phyloP scores from a whole-genome alignment of 345 rosid species.

The Aurinia saxatilis region DNA sequence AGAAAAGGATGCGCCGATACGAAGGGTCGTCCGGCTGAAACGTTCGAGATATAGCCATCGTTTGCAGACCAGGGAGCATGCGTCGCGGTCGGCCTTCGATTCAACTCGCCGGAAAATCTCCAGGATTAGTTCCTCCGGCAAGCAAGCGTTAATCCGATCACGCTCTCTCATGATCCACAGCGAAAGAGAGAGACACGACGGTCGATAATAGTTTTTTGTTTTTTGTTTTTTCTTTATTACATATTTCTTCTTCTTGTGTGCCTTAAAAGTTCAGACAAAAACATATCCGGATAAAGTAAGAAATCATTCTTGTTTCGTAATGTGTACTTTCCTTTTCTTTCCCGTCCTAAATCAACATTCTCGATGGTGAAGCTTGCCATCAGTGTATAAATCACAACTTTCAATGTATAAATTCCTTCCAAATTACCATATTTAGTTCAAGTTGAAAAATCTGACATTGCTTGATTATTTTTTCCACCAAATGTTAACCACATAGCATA shows the following conservation, averaged over 20 bases:
- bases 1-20: conserved; percentile 69
- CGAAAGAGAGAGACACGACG: neutral
- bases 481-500: neutral
- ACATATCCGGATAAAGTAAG: too few relatives aligned
- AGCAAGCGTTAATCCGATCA: conserved; percentile 58
- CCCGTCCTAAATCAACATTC: too few relatives aligned
- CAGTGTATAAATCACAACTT: too few relatives aligned
- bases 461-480: neutral
- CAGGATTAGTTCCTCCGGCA: conserved; percentile 76
- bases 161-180: conserved; percentile 51
- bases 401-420: too few relatives aligned
- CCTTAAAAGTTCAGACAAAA: too few relatives aligned
- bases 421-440: neutral
- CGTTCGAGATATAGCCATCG: conserved; percentile 85
- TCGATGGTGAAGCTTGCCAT: too few relatives aligned
- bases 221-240: too few relatives aligned
- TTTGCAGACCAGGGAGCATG: conserved; percentile 86
- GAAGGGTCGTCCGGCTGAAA: conserved; percentile 70
- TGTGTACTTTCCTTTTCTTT: too few relatives aligned
- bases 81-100: conserved; percentile 56
- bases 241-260: too few relatives aligned
- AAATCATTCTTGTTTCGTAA: too few relatives aligned
- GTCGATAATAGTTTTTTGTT: too few relatives aligned
- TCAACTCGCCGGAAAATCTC: conserved; percentile 70
- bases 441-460: neutral